A percentile compares a stretch with the other conserved stretches of the same genome.
phyloP scores from a whole-genome alignment of 108 stramenopile genomes.

The Skeletonema grethae region DNA sequence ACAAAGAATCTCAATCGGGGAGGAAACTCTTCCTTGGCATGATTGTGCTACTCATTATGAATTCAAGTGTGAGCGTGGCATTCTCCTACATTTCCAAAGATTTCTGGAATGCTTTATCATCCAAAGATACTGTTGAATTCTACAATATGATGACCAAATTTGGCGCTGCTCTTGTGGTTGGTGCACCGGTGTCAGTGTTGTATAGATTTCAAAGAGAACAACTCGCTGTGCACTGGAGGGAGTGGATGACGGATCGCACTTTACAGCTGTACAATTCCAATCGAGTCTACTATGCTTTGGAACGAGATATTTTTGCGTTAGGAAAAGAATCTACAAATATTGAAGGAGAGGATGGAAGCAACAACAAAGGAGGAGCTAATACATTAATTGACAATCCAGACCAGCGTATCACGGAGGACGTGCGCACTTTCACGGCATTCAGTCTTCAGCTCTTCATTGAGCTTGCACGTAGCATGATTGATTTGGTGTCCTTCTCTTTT shows the following conservation, averaged over 20 bases:
- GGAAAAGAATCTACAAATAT: not conserved
- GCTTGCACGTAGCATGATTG: conserved; percentile 82
- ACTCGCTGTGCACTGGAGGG: conserved; percentile 80
- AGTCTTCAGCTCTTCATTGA: conserved; percentile 90
- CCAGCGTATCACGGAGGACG: conserved; percentile 96
- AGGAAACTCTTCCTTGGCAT: conserved; percentile 81
- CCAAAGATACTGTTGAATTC: conserved; percentile 82
- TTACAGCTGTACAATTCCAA: conserved; percentile 76
- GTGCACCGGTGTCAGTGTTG: conserved; percentile 86
- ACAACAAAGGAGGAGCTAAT: not conserved
- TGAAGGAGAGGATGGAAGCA: not conserved
- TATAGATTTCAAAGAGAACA: conserved; percentile 68
- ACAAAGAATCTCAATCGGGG: conserved; percentile 72
- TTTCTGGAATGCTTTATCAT: conserved; percentile 90
- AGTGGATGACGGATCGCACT: conserved; percentile 93
- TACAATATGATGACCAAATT: conserved; percentile 77
- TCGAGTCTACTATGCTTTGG: conserved; percentile 80
- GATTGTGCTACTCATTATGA: conserved; percentile 79
- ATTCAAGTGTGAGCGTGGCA: conserved; percentile 83
- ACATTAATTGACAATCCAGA: conserved; percentile 89
- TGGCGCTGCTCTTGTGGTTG: conserved; percentile 69
- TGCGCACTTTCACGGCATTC: conserved; percentile 87
- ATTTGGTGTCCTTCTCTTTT: conserved; percentile 87
- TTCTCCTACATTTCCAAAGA: conserved; percentile 92
- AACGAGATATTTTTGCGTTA: conserved; percentile 48